Base-by-base conservation (phyloP, 768 basidiomycete genomes). In the Termitomyces sp. region DNA sequence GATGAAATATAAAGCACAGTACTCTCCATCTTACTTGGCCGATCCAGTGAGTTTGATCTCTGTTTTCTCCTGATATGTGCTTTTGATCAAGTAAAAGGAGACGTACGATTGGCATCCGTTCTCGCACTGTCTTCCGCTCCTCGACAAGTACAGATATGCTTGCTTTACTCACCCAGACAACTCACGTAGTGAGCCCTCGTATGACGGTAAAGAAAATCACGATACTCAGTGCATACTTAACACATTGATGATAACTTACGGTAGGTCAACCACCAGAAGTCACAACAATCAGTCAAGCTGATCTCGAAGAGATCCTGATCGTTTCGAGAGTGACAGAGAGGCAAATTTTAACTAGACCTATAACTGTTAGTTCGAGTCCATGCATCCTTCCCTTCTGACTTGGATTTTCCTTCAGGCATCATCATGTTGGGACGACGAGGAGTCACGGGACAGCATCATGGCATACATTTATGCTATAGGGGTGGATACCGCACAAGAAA, bases 1-100 rank as follows among this genome's bases (percentile, higher is more conserved):
- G 70, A 98, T 98, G 97, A 78, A 79, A 52, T 98, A 99, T 71
- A 99, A 99, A 64, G 94, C 86, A 27, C 94, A 97, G 52, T 99
- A 95, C 61, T 68, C 76, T 0, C 96, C 96, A 0, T 97, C 95
- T 3, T 92, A 82, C 59, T 78, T 98, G 18, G 80, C 83, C 12
- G 95, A 98, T 69, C 94, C 95, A 7, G 91, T 94, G 59, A 61
- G 78, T 61, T 25, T 16, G n/a, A 41, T 43, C 16, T 18, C 15
- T 44, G 6, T 27, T 25, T 22, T 18, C 11, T 42, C 32, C 36
- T 10, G 13, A n/a, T 45, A 27, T 31, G n/a, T 29, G 33, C 25
- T 39, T 44, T 18, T 20, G 18, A 40, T 38, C 51, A 20, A 33
- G 11, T 20, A 32, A 33, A 61, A 94, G 91, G 91, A 88, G 68